Conservation (phyloP, 208 protist species). For the Porcisia hertigi region DNA sequence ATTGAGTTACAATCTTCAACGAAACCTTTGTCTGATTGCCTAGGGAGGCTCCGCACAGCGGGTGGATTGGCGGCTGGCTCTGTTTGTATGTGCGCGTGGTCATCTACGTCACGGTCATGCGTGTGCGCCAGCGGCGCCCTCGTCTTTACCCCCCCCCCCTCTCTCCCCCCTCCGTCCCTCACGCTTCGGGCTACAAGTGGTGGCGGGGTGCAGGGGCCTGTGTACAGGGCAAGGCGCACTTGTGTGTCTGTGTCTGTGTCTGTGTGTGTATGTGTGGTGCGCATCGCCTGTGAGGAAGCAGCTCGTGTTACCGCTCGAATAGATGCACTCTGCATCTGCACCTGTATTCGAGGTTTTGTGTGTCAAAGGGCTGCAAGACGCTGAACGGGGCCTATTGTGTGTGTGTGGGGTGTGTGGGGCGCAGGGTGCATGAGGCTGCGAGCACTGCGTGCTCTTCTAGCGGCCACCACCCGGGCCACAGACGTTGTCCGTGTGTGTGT, state of each 20-base stretch:
- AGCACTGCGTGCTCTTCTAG: not conserved
- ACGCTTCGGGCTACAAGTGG: not conserved
- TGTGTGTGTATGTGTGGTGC: not conserved
- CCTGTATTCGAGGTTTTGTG: constrained; percentile 51
- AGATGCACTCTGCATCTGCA: constrained; percentile 12
- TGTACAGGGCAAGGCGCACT: not conserved
- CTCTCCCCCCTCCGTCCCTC: too few relatives aligned
- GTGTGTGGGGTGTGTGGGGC: not conserved
- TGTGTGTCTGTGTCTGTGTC: too few relatives aligned
- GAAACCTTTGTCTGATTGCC: constrained; percentile 10
- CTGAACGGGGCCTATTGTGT: not conserved
- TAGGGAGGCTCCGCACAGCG: not conserved
- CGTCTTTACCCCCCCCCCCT: too few relatives aligned
- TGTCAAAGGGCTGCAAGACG: constrained; percentile 85
- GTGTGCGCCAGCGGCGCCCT: not conserved
- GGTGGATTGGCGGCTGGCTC: not conserved
- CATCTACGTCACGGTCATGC: not conserved
- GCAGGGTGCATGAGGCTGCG: not conserved
- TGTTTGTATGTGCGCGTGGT: not conserved
- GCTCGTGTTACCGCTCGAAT: constrained; percentile 78
- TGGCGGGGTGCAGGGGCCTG: not conserved
- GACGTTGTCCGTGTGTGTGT: not conserved
- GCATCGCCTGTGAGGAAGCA: constrained; percentile 25
- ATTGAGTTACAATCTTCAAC: constrained; percentile 17
- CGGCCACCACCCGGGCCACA: not conserved